Evolutionary conservation across 345 rosid genomes (phyloP), one percentile per base, ranked within the genome.

Genomic region (Turnera subulata): DNA sequence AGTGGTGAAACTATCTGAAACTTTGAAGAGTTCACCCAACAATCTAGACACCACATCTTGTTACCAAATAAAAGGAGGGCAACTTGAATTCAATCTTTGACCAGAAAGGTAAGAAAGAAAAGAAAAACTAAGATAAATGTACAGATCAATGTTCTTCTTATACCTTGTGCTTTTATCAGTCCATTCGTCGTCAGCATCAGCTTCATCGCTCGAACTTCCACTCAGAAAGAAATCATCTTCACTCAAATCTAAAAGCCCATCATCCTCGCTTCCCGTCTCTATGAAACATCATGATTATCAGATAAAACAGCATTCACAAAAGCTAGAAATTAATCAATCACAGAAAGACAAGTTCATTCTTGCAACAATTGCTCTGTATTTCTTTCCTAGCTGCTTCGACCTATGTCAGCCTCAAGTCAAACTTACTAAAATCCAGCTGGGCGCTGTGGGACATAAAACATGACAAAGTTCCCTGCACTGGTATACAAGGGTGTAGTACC

Each of bases 251-350:
- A 89, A 76, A 70, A 79, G 84, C 50, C 97, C 96, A 74, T 93
- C 99, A 68, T 90, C 99, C 78, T 93, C 99, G 62, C 99, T 93
- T 55, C 99, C 99, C 1, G 99, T 94, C 81, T 94, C 99, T 94
- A 89, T 46, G 58, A 29, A 24, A 47, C n/a, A n/a, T n/a, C n/a
- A n/a, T n/a, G n/a, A n/a, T 6, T 22, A 52, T 21, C 56, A 58
- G 35, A 24, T 53, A 38, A 53, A 50, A 38, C 29, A 45, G n/a
- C 38, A 46, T 17, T 42, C 32, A 13, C 33, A 10, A n/a, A 24
- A 6, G 25, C 29, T 10, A 23, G 11, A 11, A 43, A 58, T 53
- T 14, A 45, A 29, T 59, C 14, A 32, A 1, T n/a, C n/a, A 39
- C 32, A 59, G 20, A 17, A 58, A 21, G 21, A 9, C 43, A 10